phyloP scores from a whole-genome alignment of 345 rosid species.

The Atalantia buxifolia region DNA sequence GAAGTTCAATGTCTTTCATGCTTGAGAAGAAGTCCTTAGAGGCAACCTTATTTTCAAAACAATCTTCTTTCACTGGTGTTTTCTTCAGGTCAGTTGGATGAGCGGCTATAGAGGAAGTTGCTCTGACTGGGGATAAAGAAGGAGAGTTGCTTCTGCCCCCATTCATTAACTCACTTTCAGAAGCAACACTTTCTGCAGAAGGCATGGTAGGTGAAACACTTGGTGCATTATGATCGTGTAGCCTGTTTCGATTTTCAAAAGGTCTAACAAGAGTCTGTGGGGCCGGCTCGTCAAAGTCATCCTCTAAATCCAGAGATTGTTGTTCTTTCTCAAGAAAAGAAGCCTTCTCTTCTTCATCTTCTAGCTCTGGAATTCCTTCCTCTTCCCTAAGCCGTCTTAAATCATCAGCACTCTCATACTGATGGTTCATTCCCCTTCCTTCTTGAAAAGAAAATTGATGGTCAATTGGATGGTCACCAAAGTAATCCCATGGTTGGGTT shows the following conservation, averaged over 20 bases:
- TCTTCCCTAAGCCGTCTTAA: conserved; percentile 46
- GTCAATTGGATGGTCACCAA: conserved; percentile 67
- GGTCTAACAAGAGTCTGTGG: conserved; percentile 65
- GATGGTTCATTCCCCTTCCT: conserved; percentile 34
- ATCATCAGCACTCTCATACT: conserved; percentile 43
- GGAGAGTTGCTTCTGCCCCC: conserved; percentile 63
- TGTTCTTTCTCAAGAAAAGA: conserved; percentile 57
- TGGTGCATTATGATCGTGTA: conserved; percentile 35
- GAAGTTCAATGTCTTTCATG: conserved; percentile 76
- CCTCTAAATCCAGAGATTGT: conserved; percentile 62
- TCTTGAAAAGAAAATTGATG: conserved; percentile 53
- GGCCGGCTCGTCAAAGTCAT: conserved; percentile 72
- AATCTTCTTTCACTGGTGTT: conserved; percentile 48
- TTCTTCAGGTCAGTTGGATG: conserved; percentile 33
- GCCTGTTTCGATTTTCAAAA: conserved; percentile 66
- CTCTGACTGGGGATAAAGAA: conserved; percentile 60
- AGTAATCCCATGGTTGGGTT: conserved; percentile 84
- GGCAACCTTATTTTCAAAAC: conserved; percentile 47
- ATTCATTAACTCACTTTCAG: conserved; percentile 50
- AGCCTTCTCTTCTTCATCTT: conserved; percentile 55
- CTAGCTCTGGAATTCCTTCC: conserved; percentile 64
- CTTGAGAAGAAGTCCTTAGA: conserved; percentile 78
- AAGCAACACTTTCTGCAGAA: conserved; percentile 35
- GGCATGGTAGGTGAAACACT: conserved; percentile 40
- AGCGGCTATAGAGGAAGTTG: conserved; percentile 33